Percentiles rank a stretch among this genome's conserved stretches.
phyloP scores from a whole-genome alignment of 306 rosid species.

The Malus fusca region DNA sequence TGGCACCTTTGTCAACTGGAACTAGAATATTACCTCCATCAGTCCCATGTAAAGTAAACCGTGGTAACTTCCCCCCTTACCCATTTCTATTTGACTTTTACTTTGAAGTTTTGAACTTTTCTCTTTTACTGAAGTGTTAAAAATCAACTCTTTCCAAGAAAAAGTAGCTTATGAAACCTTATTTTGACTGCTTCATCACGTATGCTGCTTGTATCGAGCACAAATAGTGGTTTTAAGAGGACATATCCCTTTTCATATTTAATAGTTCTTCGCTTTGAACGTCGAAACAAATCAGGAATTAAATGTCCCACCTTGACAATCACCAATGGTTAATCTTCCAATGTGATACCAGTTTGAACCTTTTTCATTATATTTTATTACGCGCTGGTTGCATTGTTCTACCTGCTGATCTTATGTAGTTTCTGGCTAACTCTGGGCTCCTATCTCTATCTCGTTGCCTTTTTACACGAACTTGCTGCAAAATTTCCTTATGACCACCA shows the following conservation, averaged over 20 bases:
- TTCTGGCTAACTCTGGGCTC: background rate
- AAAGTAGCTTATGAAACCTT: background rate
- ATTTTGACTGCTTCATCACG: background rate
- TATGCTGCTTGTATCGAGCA: background rate
- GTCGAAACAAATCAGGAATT: background rate
- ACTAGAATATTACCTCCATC: conserved; percentile 36
- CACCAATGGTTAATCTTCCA: background rate
- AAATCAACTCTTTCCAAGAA: background rate
- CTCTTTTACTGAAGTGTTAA: background rate
- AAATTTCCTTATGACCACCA: conserved; percentile 67
- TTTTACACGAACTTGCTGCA: conserved; percentile 53
- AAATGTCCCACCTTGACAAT: background rate
- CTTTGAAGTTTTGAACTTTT: background rate
- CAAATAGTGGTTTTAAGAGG: no score
- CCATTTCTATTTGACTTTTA: background rate
- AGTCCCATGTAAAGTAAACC: conserved; percentile 24
- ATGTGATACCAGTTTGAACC: background rate
- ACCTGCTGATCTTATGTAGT: background rate
- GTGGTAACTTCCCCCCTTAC: conserved; percentile 25
- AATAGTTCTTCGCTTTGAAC: background rate
- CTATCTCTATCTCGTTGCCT: conserved; percentile 4
- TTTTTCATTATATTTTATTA: background rate
- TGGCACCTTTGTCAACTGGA: conserved; percentile 25
- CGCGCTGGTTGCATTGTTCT: background rate
- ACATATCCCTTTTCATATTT: no score